Percentiles rank a stretch among this genome's conserved stretches.
Evolutionary conservation across 306 rosid species (phyloP).

Genomic region (Ormosia emarginata): DNA sequence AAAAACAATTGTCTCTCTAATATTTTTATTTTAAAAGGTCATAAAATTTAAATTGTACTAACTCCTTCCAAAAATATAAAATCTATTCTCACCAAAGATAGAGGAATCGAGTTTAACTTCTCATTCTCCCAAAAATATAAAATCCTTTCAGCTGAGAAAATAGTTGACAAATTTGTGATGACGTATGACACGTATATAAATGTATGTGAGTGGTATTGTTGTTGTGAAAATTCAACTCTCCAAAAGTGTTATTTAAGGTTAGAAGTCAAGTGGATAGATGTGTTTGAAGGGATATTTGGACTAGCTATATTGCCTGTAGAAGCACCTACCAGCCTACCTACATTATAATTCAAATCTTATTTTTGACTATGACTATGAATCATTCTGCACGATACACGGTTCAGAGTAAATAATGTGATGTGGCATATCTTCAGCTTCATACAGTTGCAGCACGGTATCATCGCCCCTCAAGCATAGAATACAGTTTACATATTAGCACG

Average conservation of each 20-base stretch:
- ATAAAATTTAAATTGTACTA: too few relatives aligned
- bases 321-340: not conserved
- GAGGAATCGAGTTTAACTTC: too few relatives aligned
- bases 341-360: not conserved
- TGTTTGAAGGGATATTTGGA: not conserved
- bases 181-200: too few relatives aligned
- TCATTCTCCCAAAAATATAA: too few relatives aligned
- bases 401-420: not conserved
- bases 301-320: not conserved
- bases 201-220: too few relatives aligned
- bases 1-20: too few relatives aligned
- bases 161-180: too few relatives aligned
- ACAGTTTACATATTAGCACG: conserved; percentile 26
- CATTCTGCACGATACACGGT: not conserved
- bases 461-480: not conserved
- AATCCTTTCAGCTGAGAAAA: too few relatives aligned
- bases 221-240: not conserved
- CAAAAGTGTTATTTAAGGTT: not conserved
- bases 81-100: too few relatives aligned
- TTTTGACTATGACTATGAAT: not conserved
- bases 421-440: not conserved
- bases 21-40: too few relatives aligned
- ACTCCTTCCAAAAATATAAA: too few relatives aligned
- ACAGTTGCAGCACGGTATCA: conserved; percentile 7
- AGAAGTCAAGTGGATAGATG: not conserved